Base-by-base conservation (phyloP, 768 basidiomycete genomes). In the Pleurotus tuoliensis region DNA sequence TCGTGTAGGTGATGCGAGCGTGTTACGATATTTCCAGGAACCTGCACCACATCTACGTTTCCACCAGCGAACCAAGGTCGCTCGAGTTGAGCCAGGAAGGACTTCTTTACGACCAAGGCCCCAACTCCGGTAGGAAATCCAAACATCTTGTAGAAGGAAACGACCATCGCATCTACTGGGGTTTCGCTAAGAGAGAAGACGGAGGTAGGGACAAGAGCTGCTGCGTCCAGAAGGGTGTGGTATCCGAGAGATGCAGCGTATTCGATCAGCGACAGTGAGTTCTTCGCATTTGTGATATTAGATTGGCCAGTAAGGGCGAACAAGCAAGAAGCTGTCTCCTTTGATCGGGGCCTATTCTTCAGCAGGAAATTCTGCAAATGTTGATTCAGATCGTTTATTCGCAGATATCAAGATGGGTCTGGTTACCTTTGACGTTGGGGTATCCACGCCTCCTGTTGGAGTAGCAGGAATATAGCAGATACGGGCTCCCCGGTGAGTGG, bases 101-200 rank as follows among this genome's bases (percentile, higher is more conserved):
- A 79, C 63, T 86, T 84, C 66, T 84, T 88, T 44, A 88, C 85
- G 25, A 94, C 68, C 4, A 94, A 75, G 11, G 90, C 90, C 37
- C 92, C 91, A 43, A 92, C 82, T 6, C 91, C 91, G 0, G 90
- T 92, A 9, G 91, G 91, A 62, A 85, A 93, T 34, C 91, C 91
- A 60, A 92, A 90, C 87, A 93, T 92, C 63, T 94, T 94, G 72
- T 94, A 94, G 63, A 93, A 92, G 44, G 87, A 90, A 53, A 94
- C 65, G 0, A 85, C 90, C 80, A 92, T 84, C 1, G 90, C 91
- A 67, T 94, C 92, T 9, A 91, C 86, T 3, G 85, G 82, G 27
- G 76, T 78, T 51, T 86, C 80, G 1, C 79, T 69, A 12, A 94
- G 73, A 11, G 87, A 87, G 55, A 93, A 79, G 15, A 74, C 64